Conservation (phyloP, 768 basidiomycete species). For the Macrocybe gigantea region DNA sequence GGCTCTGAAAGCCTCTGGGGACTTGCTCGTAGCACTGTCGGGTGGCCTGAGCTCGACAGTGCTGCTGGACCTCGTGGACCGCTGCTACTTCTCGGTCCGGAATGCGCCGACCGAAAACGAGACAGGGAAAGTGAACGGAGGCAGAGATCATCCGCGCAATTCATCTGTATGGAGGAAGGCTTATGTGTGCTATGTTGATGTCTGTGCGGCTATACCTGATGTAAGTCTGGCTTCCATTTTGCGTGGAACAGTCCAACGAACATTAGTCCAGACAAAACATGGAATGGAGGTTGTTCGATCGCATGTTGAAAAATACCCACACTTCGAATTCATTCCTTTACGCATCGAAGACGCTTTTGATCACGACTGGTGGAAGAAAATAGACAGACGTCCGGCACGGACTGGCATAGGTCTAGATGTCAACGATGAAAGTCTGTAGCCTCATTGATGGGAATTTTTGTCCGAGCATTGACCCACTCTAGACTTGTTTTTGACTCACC, state of each 20-base stretch:
- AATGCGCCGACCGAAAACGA: constrained; percentile 14
- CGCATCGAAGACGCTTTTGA: constrained; percentile 76
- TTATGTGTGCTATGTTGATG: constrained; percentile 65
- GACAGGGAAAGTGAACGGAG: constrained; percentile 36
- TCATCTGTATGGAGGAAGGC: constrained; percentile 57
- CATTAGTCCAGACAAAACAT: constrained; percentile 41
- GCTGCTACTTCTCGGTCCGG: constrained; percentile 44
- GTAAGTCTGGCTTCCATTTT: constrained; percentile 32
- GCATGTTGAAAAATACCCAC: constrained; percentile 40
- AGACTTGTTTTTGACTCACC: too few relatives aligned
- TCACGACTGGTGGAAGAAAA: constrained; percentile 53
- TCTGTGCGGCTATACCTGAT: constrained; percentile 51
- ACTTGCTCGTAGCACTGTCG: constrained; percentile 66
- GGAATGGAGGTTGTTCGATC: constrained; percentile 44
- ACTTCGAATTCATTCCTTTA: constrained; percentile 54
- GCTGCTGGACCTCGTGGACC: constrained; percentile 61
- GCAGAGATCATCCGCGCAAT: constrained; percentile 63
- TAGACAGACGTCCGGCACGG: constrained; percentile 25
- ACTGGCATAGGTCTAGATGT: constrained; percentile 40
- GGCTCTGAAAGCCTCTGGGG: constrained; percentile 60
- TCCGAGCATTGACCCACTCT: too few relatives aligned
- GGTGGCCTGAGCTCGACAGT: constrained; percentile 75
- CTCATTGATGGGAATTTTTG: not conserved
- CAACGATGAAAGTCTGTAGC: constrained; percentile 41
- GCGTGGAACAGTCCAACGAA: constrained; percentile 4